Conservation (phyloP, 148 eudicot genomes). For the Euryodendron excelsum region DNA sequence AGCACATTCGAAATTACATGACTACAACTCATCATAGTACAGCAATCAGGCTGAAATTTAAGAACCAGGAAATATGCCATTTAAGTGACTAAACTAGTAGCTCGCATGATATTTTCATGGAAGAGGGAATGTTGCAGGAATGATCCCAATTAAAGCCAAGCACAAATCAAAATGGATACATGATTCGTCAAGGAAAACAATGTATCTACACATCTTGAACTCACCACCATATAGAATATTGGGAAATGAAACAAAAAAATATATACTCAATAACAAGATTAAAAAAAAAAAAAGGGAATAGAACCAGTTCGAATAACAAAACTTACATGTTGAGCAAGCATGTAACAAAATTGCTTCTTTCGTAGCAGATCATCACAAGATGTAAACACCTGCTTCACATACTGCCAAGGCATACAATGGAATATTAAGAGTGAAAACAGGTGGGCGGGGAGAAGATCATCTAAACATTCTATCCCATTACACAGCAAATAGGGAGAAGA, state of each 20-base stretch:
- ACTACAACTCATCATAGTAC: background rate
- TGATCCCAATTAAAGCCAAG: background rate
- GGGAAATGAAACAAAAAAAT: background rate
- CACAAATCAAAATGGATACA: background rate
- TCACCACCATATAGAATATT: background rate
- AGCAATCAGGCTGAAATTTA: conserved; percentile 1
- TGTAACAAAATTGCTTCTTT: conserved; percentile 87
- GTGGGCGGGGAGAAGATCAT: background rate
- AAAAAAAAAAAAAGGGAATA: background rate
- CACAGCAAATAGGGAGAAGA: background rate
- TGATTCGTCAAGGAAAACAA: background rate
- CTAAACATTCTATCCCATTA: background rate
- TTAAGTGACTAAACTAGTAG: background rate
- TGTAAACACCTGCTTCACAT: conserved; percentile 70
- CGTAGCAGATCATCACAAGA: conserved; percentile 56
- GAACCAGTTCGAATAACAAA: conserved; percentile 3
- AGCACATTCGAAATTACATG: background rate
- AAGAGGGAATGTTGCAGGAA: background rate
- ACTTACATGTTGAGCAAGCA: conserved; percentile 92
- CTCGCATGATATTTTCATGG: background rate
- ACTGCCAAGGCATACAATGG: conserved; percentile 44
- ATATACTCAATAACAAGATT: background rate
- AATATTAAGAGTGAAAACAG: conserved; percentile 1
- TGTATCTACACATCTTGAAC: background rate
- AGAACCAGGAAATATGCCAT: background rate